Percentiles rank a stretch among this genome's conserved stretches.
Evolutionary conservation across 2,329 filamentous ascomycete genomes (phyloP).

Genomic region (Rachicladosporium sp.): DNA sequence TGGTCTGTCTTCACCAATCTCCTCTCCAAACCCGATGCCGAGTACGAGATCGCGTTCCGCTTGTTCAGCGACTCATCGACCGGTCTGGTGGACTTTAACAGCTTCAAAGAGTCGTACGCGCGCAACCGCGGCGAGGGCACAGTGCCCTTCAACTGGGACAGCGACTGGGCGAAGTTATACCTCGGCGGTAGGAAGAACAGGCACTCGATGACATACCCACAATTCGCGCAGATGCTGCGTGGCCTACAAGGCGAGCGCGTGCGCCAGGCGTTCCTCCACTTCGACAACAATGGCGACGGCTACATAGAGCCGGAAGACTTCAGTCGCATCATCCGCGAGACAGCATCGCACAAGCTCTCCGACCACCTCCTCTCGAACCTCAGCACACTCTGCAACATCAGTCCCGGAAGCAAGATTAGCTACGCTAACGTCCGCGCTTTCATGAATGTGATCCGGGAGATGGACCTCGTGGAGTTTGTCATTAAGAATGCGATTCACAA

Average conservation of each 20-base stretch:
- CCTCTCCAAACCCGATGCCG: conserved; percentile 83
- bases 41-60: conserved; percentile 97
- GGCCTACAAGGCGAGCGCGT: conserved; percentile 93
- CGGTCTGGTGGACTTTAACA: conserved; percentile 78
- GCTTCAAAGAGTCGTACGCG: conserved; percentile 76
- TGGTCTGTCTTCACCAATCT: conserved; percentile 93
- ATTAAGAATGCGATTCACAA: conserved; percentile 75
- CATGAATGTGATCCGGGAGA: conserved; percentile 94
- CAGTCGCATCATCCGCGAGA: conserved; percentile 90
- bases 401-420: conserved; percentile 80
- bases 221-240: conserved; percentile 96
- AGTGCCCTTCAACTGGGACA: conserved; percentile 94
- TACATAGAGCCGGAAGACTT: conserved; percentile 95
- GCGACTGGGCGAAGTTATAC: conserved; percentile 91
- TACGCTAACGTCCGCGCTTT: conserved; percentile 97
- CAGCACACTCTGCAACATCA: conserved; percentile 88
- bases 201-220: conserved; percentile 84
- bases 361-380: conserved; percentile 90
- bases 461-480: conserved; percentile 93
- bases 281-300: conserved; percentile 83
- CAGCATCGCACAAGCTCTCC: conserved; percentile 87
- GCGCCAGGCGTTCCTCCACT: conserved; percentile 82
- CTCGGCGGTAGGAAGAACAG: conserved; percentile 77
- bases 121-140: conserved; percentile 73
- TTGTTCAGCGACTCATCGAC: conserved; percentile 80